Evolutionary conservation across 352 stramenopile species (phyloP), one percentile per base, ranked within the genome.

Genomic region (Pythium diclinum): DNA sequence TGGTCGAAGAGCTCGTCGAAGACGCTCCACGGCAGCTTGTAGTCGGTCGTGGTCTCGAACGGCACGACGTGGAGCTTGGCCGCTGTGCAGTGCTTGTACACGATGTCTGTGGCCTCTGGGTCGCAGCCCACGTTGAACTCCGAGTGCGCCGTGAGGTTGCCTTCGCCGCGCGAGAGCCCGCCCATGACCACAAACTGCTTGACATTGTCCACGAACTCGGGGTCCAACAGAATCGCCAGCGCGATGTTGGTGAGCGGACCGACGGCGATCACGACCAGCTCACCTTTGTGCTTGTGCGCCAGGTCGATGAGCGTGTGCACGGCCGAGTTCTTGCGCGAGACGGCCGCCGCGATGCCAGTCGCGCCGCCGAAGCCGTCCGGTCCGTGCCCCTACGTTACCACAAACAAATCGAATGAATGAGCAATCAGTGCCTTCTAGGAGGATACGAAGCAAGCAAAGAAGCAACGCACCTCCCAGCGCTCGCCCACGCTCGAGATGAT

Each of bases 91-190:
- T 92, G 77, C 67, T 87, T 63, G 47, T 87, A 83, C 25, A 92
- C 77, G 23, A 91, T 92, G 55, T 80, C 69, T 16, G 84, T 87
- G 1, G 86, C 86, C 65, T 94, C 86, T 6, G 86, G 86, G 66
- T 94, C 86, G 62, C 84, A 92, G 42, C 75, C 80, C 17, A 91
- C 81, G 67, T 94, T 94, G 61, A 91, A 94, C 64, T 94, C 86
- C 0, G 79, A 59, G 68, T 92, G 77, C 23, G 72, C 51, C 33
- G 83, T 92, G 44, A 81, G 58, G 71, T 93, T 94, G 38, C 83
- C 84, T 32, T 87, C 66, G n/a, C 83, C 84, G 10, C 77, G 76
- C 40, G 79, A 87, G 34, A 86, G 71, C 21, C 84, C 85, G 9
- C 86, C 84, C 86, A 94, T 94, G 67, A 90, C 68, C 17, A 90